Evolutionary conservation across 116 monocot genomes (phyloP), one percentile per base, ranked within the genome.

Genomic region (Papilionanthe hybrid): DNA sequence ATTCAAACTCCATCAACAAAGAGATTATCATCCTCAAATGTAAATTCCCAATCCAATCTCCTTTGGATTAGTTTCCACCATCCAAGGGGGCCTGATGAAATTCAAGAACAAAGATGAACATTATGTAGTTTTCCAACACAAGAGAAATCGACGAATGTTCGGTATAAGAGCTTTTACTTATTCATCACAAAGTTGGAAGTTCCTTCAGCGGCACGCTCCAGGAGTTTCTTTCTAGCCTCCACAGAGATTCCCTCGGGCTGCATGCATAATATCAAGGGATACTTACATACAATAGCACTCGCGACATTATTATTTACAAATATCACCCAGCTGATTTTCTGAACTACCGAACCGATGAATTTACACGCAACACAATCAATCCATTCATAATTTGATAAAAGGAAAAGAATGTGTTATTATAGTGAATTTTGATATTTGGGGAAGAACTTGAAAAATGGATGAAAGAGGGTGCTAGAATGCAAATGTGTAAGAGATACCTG

Each of bases 21-120:
- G 60, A 9, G 23, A 60, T 23, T 57, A 73, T 28, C 53, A 75
- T 74, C 55, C 20, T 95, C 87, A 96, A 18, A 94, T 42, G 78
- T 91, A 94, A 67, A 97, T 94, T 80, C 94, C 96, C 42, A 97
- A 79, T 42, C 89, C 91, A 72, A 94, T 5, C 84, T 97, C 94
- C 77, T 97, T 97, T 11, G 92, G 94, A 84, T 89, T 77, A 42
- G 94, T 94, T 81, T 94, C 97, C 78, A 97, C 94, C 97, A 94
- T 92, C 94, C 94, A 94, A 42, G 97, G 91, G 77, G 88, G 83
- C 83, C 96, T 96, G 84, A 48, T 29, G 17, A 90, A 55, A 53
- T 43, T 42, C 20, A 28, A 43, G 43, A 42, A 43, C 20, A 58
- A 41, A n/a, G 19, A 37, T 53, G 4, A 15, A 15, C 13, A 13